Evolutionary conservation across 1,284 basidiomycete genomes (phyloP).

Genomic region (Ustilago curta): DNA sequence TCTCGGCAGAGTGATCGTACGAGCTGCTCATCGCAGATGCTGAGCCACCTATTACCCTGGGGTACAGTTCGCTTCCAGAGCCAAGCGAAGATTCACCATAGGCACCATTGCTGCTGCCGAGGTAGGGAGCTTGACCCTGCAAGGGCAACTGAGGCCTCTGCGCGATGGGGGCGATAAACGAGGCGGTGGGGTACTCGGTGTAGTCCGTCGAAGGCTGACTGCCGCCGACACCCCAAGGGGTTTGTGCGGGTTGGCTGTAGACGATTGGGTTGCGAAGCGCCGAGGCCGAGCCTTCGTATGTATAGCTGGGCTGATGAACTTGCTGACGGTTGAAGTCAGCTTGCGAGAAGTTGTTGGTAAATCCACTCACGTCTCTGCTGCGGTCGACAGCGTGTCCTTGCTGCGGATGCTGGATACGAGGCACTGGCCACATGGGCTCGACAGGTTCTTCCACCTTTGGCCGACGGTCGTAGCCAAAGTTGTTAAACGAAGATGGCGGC

Average conservation of each 20-base stretch:
- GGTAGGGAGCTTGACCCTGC: conserved; percentile 20
- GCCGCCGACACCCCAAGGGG: conserved; percentile 19
- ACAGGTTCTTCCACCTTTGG: conserved; percentile 18
- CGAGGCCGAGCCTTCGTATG: conserved; percentile 38
- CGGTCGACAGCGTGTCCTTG: conserved; percentile 24
- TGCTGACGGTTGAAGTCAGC: conserved; percentile 24
- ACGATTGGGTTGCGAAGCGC: conserved; percentile 40
- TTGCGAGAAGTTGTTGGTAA: conserved; percentile 26
- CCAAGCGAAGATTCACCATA: conserved; percentile 30
- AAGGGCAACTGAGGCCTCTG: conserved; percentile 18
- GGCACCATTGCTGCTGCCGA: conserved; percentile 18
- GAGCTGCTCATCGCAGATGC: conserved; percentile 13
- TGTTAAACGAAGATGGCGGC: conserved; percentile 23
- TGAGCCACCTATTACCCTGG: conserved; percentile 23
- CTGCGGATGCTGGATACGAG: conserved; percentile 24
- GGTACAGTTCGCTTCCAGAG: conserved; percentile 18
- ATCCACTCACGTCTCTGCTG: conserved; percentile 15
- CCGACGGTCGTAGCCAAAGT: conserved; percentile 30
- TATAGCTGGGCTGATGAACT: conserved; percentile 24
- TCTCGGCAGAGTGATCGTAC: conserved; percentile 36
- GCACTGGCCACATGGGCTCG: conserved; percentile 37
- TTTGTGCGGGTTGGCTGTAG: conserved; percentile 39
- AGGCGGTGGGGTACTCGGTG: conserved; percentile 41
- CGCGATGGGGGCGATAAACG: conserved; percentile 26
- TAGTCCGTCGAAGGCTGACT: conserved; percentile 21